Conservation (phyloP, 2,329 filamentous ascomycete species). For the Aquanectria penicillioides region DNA sequence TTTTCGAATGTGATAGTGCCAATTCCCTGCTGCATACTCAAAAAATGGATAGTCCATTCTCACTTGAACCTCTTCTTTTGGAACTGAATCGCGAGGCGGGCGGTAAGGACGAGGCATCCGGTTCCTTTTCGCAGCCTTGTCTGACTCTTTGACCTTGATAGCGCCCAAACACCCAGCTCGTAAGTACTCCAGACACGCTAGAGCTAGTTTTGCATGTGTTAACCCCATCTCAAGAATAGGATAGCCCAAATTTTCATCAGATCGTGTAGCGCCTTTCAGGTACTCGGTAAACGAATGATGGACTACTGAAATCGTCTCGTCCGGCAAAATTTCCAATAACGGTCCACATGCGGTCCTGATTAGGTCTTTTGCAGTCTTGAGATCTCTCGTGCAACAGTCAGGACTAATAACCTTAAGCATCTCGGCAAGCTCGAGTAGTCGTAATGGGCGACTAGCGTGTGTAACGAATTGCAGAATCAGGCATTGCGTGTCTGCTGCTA, state of each 20-base stretch:
- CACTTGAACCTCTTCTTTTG: slow-evolving; percentile 1
- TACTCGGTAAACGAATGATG: slow-evolving; percentile 34
- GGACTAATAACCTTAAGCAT: neutral
- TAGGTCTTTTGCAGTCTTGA: slow-evolving; percentile 13
- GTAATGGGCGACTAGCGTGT: slow-evolving; percentile 21
- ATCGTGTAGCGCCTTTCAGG: slow-evolving; percentile 13
- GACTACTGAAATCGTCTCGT: slow-evolving; percentile 29
- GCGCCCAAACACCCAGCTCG: slow-evolving; percentile 9
- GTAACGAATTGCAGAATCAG: slow-evolving; percentile 25
- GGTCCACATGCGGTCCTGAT: slow-evolving; percentile 22
- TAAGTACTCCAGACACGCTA: slow-evolving; percentile 23
- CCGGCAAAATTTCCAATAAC: slow-evolving; percentile 23
- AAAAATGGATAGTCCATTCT: slow-evolving; percentile 41
- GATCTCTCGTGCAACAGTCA: neutral
- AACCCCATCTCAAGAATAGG: slow-evolving; percentile 8
- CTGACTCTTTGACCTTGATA: neutral
- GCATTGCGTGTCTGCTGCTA: neutral
- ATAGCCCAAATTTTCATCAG: neutral
- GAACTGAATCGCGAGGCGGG: neutral
- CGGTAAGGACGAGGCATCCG: too few species aligned
- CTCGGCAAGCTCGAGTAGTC: slow-evolving; percentile 30
- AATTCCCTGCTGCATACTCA: slow-evolving; percentile 44
- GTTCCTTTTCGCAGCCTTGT: neutral
- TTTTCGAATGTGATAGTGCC: slow-evolving; percentile 40
- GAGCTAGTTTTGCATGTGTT: slow-evolving; percentile 21